Conservation (phyloP, 2,329 filamentous ascomycete species). For the Ceratocystis diversiconidia region DNA sequence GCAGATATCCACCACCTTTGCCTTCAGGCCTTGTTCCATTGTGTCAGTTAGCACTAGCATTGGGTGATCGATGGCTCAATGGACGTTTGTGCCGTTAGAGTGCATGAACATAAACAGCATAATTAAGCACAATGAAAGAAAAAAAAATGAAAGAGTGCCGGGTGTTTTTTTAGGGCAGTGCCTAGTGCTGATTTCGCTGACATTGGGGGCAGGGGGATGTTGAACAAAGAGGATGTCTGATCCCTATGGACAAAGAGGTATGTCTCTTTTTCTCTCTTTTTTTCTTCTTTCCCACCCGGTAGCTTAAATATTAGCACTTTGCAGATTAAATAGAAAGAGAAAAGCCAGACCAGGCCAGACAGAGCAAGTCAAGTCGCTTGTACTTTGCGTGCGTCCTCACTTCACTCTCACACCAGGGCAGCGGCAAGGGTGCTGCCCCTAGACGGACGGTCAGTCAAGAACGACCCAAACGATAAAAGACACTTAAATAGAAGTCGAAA, state of each 20-base stretch:
- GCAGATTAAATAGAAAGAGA: neutral
- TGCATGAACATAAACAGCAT: neutral
- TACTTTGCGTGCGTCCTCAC: too few species aligned
- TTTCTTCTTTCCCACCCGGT: neutral
- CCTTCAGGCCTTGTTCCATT: neutral
- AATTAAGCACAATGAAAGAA: neutral
- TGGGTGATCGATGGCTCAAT: slow-evolving; percentile 8
- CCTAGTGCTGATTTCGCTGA: too few species aligned
- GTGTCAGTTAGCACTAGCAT: slow-evolving; percentile 6
- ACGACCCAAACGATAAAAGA: neutral
- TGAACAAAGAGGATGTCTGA: neutral
- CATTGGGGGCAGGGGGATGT: neutral
- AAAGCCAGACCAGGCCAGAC: too few species aligned
- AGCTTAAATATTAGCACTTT: neutral
- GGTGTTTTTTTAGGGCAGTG: neutral
- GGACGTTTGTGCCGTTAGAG: neutral
- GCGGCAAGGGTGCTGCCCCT: neutral
- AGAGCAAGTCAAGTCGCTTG: too few species aligned
- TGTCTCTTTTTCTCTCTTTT: neutral
- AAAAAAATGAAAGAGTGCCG: neutral
- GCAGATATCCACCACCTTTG: too few species aligned
- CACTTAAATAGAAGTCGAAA: neutral
- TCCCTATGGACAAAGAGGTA: neutral
- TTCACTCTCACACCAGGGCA: neutral
- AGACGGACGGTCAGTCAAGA: neutral